A percentile compares a stretch with the other conserved stretches of the same genome.
phyloP scores from a whole-genome alignment of 345 rosid species.

The Arabidopsis arenosa region DNA sequence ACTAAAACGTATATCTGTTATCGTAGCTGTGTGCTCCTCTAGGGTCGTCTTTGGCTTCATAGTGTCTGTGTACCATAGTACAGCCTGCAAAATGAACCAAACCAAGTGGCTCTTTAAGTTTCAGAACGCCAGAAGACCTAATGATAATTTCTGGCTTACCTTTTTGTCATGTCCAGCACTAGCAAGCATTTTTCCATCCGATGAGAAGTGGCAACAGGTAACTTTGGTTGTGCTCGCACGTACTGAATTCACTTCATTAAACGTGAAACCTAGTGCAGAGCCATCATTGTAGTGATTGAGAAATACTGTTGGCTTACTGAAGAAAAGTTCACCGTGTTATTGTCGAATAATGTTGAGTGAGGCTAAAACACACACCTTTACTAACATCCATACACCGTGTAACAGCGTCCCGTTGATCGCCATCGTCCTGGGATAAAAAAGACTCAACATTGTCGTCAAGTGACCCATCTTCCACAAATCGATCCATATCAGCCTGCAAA shows the following conservation, averaged over 20 bases:
- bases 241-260: slow-evolving; percentile 68
- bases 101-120: slow-evolving; percentile 26
- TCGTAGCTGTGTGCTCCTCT: slow-evolving; percentile 79
- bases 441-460: slow-evolving; percentile 97
- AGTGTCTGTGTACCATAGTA: slow-evolving; percentile 77
- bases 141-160: slow-evolving; percentile 47
- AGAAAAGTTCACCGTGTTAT: slow-evolving; percentile 9
- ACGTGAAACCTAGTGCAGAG: slow-evolving; percentile 64
- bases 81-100: slow-evolving; percentile 63
- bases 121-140: slow-evolving; percentile 19
- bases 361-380: slow-evolving; percentile 43
- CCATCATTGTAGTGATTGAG: slow-evolving; percentile 31
- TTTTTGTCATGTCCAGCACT: slow-evolving; percentile 98
- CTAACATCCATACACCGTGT: slow-evolving; percentile 89
- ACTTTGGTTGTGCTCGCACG: slow-evolving; percentile 88
- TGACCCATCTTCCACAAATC: slow-evolving; percentile 93
- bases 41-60: slow-evolving; percentile 76
- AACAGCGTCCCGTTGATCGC: slow-evolving; percentile 78
- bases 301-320: slow-evolving; percentile 25
- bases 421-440: slow-evolving; percentile 88
- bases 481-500: slow-evolving; percentile 95
- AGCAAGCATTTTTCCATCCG: slow-evolving; percentile 95
- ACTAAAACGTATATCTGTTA: slow-evolving; percentile 96
- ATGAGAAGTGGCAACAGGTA: slow-evolving; percentile 88
- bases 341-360: slow-evolving; percentile 17